Conservation (phyloP, 1,139 yeast species). For the Oligophagozyma castellii region DNA sequence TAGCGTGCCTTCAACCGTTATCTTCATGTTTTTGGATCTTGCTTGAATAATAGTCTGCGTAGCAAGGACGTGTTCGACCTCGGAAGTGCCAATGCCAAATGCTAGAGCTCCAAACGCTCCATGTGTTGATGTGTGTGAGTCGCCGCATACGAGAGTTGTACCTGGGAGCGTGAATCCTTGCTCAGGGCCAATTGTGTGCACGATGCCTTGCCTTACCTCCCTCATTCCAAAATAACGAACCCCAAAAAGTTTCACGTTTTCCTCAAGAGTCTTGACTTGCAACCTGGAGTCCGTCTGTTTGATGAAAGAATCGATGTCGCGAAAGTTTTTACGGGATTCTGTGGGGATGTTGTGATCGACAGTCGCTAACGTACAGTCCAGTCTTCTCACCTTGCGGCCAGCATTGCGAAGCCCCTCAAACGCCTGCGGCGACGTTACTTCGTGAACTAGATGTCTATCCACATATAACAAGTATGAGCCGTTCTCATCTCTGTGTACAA, state of each 20-base stretch:
- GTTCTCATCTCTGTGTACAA: constrained; percentile 73
- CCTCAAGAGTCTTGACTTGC: constrained; percentile 85
- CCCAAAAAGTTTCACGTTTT: constrained; percentile 79
- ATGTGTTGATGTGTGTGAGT: constrained; percentile 95
- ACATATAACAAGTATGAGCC: constrained; percentile 79
- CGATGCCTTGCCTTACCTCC: constrained; percentile 92
- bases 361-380: constrained; percentile 91
- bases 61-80: constrained; percentile 95
- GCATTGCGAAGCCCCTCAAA: constrained; percentile 89
- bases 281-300: constrained; percentile 82
- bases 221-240: constrained; percentile 90
- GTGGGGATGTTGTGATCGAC: constrained; percentile 98
- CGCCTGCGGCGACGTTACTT: constrained; percentile 97
- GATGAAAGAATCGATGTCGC: constrained; percentile 67
- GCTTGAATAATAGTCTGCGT: constrained; percentile 93
- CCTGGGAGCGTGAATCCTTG: constrained; percentile 98
- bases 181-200: constrained; percentile 96
- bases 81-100: constrained; percentile 97
- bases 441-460: constrained; percentile 94
- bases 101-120: constrained; percentile 99
- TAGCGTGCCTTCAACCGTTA: constrained; percentile 70
- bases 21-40: constrained; percentile 91
- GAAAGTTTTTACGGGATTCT: constrained; percentile 61
- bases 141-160: constrained; percentile 97
- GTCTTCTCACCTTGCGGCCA: constrained; percentile 76